These are phyloP conservation scores for Debaryomyces psychrophilus DNA, from an alignment of 1,139 yeast genomes.

Conservation along the genomic window DNA sequence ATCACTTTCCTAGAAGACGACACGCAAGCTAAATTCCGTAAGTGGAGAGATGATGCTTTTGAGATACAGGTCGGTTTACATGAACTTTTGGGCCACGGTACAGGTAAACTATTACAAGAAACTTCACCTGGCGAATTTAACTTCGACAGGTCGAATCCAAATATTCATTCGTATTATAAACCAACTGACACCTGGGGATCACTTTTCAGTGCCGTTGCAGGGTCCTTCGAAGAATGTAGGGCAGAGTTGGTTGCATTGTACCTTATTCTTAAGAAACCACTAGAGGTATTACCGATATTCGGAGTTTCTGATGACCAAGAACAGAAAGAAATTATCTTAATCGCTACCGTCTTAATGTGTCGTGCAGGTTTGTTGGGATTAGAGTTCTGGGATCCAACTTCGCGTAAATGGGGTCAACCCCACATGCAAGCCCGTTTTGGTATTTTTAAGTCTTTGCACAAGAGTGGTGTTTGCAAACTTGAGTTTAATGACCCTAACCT, in stretches of 20 bases:
- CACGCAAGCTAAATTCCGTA: conserved; percentile 60
- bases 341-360: conserved; percentile 80
- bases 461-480: conserved; percentile 67
- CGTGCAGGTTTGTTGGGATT: conserved; percentile 82
- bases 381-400: conserved; percentile 84
- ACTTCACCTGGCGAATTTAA: conserved; percentile 65
- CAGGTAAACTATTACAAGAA: conserved; percentile 78
- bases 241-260: conserved; percentile 90
- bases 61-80: conserved; percentile 94
- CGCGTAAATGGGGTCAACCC: conserved; percentile 91
- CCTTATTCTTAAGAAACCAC: conserved; percentile 64
- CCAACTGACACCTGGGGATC: conserved; percentile 91
- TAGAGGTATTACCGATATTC: conserved; percentile 66
- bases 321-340: conserved; percentile 63
- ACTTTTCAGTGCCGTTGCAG: conserved; percentile 77
- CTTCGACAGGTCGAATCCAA: conserved; percentile 70
- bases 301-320: conserved; percentile 61
- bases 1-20: conserved; percentile 62
- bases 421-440: conserved; percentile 93
- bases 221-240: conserved; percentile 89
- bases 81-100: conserved; percentile 90
- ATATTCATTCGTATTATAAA: conserved; percentile 68
- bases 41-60: conserved; percentile 79
- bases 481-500: conserved; percentile 50
- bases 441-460: conserved; percentile 72